Evolutionary conservation across 2,329 filamentous ascomycete genomes (phyloP).

Genomic region (Keithomyces neogunnii): DNA sequence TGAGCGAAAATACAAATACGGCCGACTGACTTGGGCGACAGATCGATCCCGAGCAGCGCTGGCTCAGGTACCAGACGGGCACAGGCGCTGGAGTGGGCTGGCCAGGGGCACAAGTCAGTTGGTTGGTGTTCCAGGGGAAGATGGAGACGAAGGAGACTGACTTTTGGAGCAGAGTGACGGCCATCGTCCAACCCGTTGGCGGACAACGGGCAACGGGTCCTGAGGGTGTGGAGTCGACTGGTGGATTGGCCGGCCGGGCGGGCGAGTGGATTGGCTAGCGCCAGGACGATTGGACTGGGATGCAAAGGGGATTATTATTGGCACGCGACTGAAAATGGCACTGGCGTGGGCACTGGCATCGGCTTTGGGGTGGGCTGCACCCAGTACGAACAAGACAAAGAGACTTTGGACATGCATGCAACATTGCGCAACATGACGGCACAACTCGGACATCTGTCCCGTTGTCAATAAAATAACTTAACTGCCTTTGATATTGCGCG

Average conservation of each 20-base stretch:
- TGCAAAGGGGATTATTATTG: background rate
- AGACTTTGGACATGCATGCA: too few relatives aligned
- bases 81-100: background rate
- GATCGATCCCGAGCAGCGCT: background rate
- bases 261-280: background rate
- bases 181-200: background rate
- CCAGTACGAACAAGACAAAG: too few relatives aligned
- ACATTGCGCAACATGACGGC: too few relatives aligned
- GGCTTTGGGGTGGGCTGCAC: too few relatives aligned
- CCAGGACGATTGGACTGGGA: background rate
- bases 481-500: too few relatives aligned
- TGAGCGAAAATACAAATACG: background rate
- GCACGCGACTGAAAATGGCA: background rate
- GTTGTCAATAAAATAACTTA: too few relatives aligned
- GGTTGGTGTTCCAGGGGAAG: background rate
- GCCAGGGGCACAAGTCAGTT: background rate
- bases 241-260: background rate
- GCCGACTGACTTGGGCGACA: background rate
- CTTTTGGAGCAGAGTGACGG: background rate
- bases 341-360: too few relatives aligned
- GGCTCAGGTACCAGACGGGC: background rate
- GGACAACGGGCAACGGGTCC: background rate
- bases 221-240: too few relatives aligned
- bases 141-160: background rate
- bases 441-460: too few relatives aligned